Evolutionary conservation across 305 asterid species (phyloP), one percentile per base, ranked within the genome.

Genomic region (Fraxinus baroniana): DNA sequence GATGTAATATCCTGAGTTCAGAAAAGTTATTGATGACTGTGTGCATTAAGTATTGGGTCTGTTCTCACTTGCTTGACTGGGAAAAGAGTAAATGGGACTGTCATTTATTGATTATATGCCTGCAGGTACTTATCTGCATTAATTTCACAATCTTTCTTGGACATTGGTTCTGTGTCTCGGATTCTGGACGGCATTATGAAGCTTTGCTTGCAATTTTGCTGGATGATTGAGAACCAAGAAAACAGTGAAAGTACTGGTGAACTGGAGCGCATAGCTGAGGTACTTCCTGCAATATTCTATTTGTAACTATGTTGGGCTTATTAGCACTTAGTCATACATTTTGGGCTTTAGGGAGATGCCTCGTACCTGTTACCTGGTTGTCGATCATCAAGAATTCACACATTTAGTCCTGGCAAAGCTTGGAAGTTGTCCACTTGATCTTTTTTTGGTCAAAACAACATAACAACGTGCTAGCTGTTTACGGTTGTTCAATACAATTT

Each of bases 101-200:
- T 78, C 68, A 68, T 49, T 74, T 79, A 77, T 74, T 64, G 55
- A 79, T 81, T 81, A 57, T 66, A 83, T 78, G 82, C 49, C 72
- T 88, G 83, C 95, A 97, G 99, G 89, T 97, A 97, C 85, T 89
- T 97, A 82, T 89, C 97, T 72, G 98, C 99, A n/a, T 87, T 97
- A 81, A 89, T 95, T 85, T 97, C 98, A 74, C 97, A 95, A 84
- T 95, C 98, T 30, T 97, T 97, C 91, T 89, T 97, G 94, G 99
- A 97, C 85, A 97, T 97, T 49, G 99, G 98, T 84, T 95, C 98
- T 26, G 98, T 95, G 70, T 95, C 99, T 32, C 95, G 99, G 82
- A 97, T 97, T 85, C 93, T 97, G 88, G 97, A 95, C 81, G 97
- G 99, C 76, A 97, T 97, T 74, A 95, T 97, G 97, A 95, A 91